phyloP scores from a whole-genome alignment of 331 rosid species.

The Malus hybrid region DNA sequence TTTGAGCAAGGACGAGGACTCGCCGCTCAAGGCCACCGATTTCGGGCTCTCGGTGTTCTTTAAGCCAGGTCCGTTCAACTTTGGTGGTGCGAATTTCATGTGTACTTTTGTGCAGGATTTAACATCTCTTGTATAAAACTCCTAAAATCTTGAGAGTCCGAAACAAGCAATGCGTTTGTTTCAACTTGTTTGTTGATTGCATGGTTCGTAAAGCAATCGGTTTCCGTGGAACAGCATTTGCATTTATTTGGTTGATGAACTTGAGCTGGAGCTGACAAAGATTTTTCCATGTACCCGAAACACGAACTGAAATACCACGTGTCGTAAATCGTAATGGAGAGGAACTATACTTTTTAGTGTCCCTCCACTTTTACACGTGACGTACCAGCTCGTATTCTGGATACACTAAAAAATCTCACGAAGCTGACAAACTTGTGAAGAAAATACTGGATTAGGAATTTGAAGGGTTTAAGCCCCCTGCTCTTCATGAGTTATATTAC shows the following conservation, averaged over 20 bases:
- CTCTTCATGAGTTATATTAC: not conserved
- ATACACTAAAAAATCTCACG: no score
- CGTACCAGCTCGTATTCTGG: no score
- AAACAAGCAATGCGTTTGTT: not conserved
- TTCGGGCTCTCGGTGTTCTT: slow-evolving; percentile 86
- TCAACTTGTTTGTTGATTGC: not conserved
- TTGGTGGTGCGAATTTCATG: not conserved
- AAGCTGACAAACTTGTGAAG: no score
- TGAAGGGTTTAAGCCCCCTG: not conserved
- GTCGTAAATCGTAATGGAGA: no score
- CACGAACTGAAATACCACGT: no score
- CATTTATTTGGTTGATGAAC: not conserved
- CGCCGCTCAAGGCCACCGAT: slow-evolving; percentile 86
- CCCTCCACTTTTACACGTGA: no score
- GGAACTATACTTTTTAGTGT: no score
- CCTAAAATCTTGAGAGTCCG: not conserved
- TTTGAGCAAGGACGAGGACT: slow-evolving; percentile 42
- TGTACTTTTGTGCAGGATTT: not conserved
- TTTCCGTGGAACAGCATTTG: not conserved
- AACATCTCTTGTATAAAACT: not conserved
- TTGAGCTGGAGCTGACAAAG: not conserved
- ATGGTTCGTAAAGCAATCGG: no score
- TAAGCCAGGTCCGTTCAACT: slow-evolving; percentile 45
- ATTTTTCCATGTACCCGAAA: no score
- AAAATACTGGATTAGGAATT: not conserved